Percentiles rank a stretch among this genome's conserved stretches.
These are phyloP conservation scores for Gracilariopsis chorda DNA, from an alignment of 23 red algal species.

Conservation along the genomic window DNA sequence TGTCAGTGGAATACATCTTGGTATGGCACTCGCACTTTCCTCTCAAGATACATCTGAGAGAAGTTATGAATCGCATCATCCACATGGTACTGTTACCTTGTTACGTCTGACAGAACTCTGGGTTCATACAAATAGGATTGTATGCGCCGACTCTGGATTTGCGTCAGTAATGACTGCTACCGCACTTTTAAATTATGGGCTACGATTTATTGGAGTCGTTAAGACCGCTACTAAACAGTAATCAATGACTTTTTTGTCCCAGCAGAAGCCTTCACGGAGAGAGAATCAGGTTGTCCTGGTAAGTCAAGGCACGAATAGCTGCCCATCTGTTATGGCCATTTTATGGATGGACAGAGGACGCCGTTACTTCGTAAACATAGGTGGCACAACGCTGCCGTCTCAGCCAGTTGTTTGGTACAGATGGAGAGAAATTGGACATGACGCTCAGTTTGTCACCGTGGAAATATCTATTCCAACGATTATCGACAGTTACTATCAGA, in stretches of 20 bases:
- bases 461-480: background rate
- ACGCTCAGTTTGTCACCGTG: background rate
- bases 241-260: background rate
- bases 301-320: background rate
- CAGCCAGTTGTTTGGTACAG: background rate
- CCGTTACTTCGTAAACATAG: background rate
- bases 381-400: background rate
- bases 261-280: background rate
- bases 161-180: constrained; percentile 13
- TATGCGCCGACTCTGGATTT: constrained; percentile 41
- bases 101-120: background rate
- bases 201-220: constrained; percentile 29
- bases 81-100: background rate
- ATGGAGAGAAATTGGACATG: background rate
- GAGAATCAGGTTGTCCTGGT: background rate
- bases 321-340: background rate
- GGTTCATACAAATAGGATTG: background rate
- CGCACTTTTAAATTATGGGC: background rate
- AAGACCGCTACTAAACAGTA: constrained; percentile 22
- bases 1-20: background rate
- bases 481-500: too few species aligned
- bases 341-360: constrained; percentile 9
- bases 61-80: background rate
- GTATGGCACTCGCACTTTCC: background rate
- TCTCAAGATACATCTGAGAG: background rate